Conservation (phyloP, 192 early-diverging fungal genomes). For the Dimargaris verticillata region DNA sequence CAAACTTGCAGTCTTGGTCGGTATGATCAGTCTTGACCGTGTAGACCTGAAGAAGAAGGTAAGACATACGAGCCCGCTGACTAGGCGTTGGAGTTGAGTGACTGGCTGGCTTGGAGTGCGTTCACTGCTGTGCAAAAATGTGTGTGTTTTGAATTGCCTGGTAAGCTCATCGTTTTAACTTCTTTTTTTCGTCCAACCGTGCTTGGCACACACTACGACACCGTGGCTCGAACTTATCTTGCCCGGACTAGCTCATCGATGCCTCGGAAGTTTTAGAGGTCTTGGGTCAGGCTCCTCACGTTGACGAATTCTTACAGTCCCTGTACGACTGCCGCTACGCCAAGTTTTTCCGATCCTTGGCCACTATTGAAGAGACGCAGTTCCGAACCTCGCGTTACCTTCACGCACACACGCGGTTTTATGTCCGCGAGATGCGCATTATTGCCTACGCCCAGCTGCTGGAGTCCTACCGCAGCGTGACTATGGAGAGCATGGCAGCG, state of each 20-base stretch:
- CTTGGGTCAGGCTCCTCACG: conserved; percentile 70
- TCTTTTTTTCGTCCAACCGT: not conserved
- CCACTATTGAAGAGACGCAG: conserved; percentile 58
- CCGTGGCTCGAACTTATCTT: not conserved
- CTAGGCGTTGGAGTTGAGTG: not conserved
- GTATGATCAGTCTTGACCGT: conserved; percentile 69
- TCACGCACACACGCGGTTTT: conserved; percentile 77
- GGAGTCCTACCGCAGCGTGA: conserved; percentile 86
- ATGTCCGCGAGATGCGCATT: conserved; percentile 97
- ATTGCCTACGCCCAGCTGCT: conserved; percentile 87
- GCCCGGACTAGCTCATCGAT: conserved; percentile 50
- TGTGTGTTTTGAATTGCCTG: not conserved
- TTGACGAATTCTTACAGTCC: conserved; percentile 68
- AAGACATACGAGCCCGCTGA: not conserved
- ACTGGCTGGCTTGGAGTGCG: not conserved
- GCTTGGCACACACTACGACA: not conserved
- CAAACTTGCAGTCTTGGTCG: conserved; percentile 79
- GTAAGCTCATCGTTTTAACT: not conserved
- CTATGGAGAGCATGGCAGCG: conserved; percentile 89
- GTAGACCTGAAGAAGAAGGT: conserved; percentile 93
- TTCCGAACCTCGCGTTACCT: conserved; percentile 64
- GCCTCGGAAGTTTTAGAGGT: conserved; percentile 95
- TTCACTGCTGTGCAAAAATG: not conserved
- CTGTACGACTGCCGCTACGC: conserved; percentile 86
- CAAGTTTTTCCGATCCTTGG: conserved; percentile 81